phyloP scores from a whole-genome alignment of 2,329 filamentous ascomycete genomes.

The Fusarium coicis region DNA sequence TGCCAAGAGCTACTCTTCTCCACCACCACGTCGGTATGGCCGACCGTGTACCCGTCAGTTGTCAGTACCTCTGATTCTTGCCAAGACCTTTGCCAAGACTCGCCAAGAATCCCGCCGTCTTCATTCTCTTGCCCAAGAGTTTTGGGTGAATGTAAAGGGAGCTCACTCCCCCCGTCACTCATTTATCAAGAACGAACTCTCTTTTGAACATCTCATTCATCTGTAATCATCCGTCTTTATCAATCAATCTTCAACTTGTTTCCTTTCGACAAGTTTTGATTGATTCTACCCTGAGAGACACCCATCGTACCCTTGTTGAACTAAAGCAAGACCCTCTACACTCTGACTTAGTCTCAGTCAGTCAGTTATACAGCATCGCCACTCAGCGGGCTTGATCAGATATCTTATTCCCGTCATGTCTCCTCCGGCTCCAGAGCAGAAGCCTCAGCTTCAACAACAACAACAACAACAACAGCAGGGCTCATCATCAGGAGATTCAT shows the following conservation, averaged over 20 bases:
- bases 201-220: slow-evolving; percentile 40
- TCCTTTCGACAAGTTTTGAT: background rate
- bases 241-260: slow-evolving; percentile 13
- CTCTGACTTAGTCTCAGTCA: slow-evolving; percentile 28
- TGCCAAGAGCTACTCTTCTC: slow-evolving; percentile 18
- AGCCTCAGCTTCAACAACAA: slow-evolving; percentile 36
- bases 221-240: slow-evolving; percentile 6
- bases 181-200: slow-evolving; percentile 36
- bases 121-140: slow-evolving; percentile 49
- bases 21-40: fast-evolving
- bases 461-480: slow-evolving; percentile 32
- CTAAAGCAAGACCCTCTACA: slow-evolving; percentile 7
- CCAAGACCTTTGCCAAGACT: background rate
- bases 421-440: slow-evolving; percentile 46
- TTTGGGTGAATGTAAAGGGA: slow-evolving; percentile 52
- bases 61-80: slow-evolving; percentile 33
- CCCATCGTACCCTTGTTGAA: slow-evolving; percentile 5
- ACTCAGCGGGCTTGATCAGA: slow-evolving; percentile 34
- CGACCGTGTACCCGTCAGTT: background rate
- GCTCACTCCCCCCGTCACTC: slow-evolving; percentile 45
- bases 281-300: background rate
- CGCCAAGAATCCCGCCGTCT: slow-evolving; percentile 54
- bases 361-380: background rate
- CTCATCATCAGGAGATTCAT: slow-evolving; percentile 41
- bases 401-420: slow-evolving; percentile 46